Percentiles rank a stretch among this genome's conserved stretches.
These are phyloP conservation scores for Penicillium sp. DNA, from an alignment of 2,329 filamentous ascomycete genomes.

Conservation along the genomic window DNA sequence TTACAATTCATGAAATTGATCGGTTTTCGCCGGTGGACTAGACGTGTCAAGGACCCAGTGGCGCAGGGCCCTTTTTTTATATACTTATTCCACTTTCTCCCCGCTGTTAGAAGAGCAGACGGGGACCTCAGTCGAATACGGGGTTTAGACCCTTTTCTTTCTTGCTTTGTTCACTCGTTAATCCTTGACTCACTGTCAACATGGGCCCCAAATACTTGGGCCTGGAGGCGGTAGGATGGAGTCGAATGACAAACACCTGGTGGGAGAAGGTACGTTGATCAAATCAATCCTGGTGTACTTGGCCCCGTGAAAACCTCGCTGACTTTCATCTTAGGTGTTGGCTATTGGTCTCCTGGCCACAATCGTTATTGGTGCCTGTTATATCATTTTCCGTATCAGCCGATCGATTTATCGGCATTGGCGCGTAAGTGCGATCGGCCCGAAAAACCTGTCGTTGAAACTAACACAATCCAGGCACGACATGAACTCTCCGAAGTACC, in stretches of 20 bases:
- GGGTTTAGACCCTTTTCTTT: neutral
- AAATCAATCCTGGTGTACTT: neutral
- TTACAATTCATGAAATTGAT: neutral
- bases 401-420: neutral
- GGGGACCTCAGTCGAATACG: neutral
- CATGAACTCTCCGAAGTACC: conserved; percentile 1
- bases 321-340: neutral
- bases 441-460: neutral
- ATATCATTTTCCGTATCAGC: neutral
- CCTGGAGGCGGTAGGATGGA: neutral
- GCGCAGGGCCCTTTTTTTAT: neutral
- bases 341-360: neutral
- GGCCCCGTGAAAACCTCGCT: neutral
- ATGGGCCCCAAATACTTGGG: neutral
- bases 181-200: neutral
- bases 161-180: conserved; percentile 1
- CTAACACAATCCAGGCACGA: neutral
- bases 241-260: conserved; percentile 1
- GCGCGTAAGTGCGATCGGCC: conserved; percentile 2
- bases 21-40: conserved; percentile 1
- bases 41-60: neutral
- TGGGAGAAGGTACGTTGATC: neutral
- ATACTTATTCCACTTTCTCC: conserved; percentile 2
- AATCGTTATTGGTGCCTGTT: neutral
- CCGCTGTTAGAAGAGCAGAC: neutral